A percentile compares a stretch with the other conserved stretches of the same genome.
Evolutionary conservation across 2,329 filamentous ascomycete genomes (phyloP).

Genomic region (Thelonectria olida): DNA sequence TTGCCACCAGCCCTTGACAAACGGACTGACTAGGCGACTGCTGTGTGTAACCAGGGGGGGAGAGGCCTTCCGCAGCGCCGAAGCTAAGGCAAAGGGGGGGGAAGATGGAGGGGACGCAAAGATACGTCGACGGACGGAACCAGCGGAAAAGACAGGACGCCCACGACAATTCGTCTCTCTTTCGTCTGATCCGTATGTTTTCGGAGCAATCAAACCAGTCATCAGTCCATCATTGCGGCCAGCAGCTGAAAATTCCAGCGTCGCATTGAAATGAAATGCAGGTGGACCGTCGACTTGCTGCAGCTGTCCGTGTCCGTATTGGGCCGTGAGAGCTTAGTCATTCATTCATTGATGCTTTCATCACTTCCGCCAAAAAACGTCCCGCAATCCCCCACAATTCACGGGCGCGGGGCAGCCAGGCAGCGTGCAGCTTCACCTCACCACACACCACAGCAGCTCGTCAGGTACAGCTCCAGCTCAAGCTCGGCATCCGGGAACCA

Average conservation of each 20-base stretch:
- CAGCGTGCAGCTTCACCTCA: too few species aligned
- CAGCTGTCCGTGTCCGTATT: slow-evolving; percentile 2
- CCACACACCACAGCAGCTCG: too few species aligned
- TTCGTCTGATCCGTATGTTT: not conserved
- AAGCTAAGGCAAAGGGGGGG: not conserved
- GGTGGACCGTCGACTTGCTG: slow-evolving; percentile 14
- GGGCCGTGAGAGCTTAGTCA: too few species aligned
- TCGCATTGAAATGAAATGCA: slow-evolving; percentile 14
- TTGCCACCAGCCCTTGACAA: not conserved
- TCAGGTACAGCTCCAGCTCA: too few species aligned
- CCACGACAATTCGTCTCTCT: not conserved
- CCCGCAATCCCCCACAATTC: not conserved
- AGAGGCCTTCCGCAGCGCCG: not conserved
- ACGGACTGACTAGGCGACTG: too few species aligned
- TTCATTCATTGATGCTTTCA: slow-evolving; percentile 11
- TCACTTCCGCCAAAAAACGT: not conserved
- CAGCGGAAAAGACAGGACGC: too few species aligned
- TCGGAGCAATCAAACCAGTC: not conserved
- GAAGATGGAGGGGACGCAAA: not conserved
- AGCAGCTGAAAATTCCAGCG: slow-evolving; percentile 22
- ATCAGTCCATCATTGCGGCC: slow-evolving; percentile 21
- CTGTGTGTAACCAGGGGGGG: not conserved
- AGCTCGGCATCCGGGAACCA: too few species aligned
- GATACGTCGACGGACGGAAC: not conserved
- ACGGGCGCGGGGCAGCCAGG: too few species aligned